Conservation (phyloP, 2,329 filamentous ascomycete species). For the Fusarium continuum region DNA sequence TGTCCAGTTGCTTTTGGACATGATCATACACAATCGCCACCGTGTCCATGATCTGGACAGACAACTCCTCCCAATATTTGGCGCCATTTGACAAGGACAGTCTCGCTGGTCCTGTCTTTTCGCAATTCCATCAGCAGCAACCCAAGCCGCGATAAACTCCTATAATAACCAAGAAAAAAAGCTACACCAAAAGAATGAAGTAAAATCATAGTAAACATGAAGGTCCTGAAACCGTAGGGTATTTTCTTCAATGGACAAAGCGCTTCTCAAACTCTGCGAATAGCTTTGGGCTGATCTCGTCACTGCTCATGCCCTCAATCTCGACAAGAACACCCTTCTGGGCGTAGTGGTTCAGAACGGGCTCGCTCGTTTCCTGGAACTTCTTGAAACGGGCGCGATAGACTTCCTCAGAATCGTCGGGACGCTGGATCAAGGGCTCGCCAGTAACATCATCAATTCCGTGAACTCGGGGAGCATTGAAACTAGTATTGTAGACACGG, state of each 20-base stretch:
- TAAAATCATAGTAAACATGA: conserved; percentile 17
- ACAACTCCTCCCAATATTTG: conserved; percentile 18
- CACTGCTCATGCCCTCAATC: conserved; percentile 86
- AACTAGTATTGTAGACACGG: conserved; percentile 93
- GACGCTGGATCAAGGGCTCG: conserved; percentile 80
- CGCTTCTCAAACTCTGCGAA: conserved; percentile 82
- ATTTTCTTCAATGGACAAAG: conserved; percentile 59
- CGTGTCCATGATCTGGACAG: conserved; percentile 11
- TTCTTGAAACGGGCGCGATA: conserved; percentile 83
- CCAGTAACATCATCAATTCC: conserved; percentile 92
- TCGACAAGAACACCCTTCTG: conserved; percentile 85
- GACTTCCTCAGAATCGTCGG: conserved; percentile 87
- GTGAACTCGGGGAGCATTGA: conserved; percentile 82
- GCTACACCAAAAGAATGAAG: conserved; percentile 16
- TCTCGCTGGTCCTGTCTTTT: conserved; percentile 21
- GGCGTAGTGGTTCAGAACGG: conserved; percentile 89
- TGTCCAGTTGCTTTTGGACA: not conserved
- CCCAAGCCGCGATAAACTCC: conserved; percentile 40
- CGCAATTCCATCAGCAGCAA: conserved; percentile 37
- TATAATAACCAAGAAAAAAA: conserved; percentile 11
- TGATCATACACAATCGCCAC: conserved; percentile 14
- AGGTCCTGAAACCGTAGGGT: conserved; percentile 19
- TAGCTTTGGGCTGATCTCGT: conserved; percentile 94
- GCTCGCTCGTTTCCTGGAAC: conserved; percentile 87
- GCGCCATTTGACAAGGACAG: conserved; percentile 16